Evolutionary conservation across 202 grass and related monocot genomes (phyloP), one percentile per base, ranked within the genome.

Genomic region (Schoenoplectus triqueter): DNA sequence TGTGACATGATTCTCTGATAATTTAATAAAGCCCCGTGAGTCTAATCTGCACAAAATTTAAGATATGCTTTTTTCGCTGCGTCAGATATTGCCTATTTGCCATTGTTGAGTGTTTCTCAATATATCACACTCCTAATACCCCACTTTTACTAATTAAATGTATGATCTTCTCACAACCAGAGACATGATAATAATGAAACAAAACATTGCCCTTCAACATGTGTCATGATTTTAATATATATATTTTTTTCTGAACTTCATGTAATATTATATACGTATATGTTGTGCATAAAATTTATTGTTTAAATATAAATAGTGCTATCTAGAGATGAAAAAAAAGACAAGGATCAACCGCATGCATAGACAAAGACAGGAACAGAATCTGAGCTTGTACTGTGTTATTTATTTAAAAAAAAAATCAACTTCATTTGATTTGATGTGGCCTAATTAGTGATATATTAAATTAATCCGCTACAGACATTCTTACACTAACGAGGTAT

Each of bases 1-100:
- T 61, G 55, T 78, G 75, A 78, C 75, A 78, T 78, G 54, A 78
- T 78, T 78, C 75, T 78, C 22, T 61, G 22, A 77, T 71, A 4
- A 59, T 39, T 44, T 18, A 61, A 9, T 78, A 61, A 78, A 61
- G 54, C 39, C 75, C 75, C 31, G 75, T 78, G 75, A 78, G 31
- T 78, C 75, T 42, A 61, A 60, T 61, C 73, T 78, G 75, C 75
- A 78, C 55, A 78, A 44, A 78, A 10, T 60, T 78, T 78, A 15
- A 78, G 75, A 78, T 78, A 78, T 45, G 14, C 21, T 60, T 41
- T 61, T 54, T 78, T 31, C 75, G 6, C 14, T 78, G 75, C 75
- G 6, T 78, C 75, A 61, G 75, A 78, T 65, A 85, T 73, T 85
- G 44, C 13, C 20, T 75, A 9, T 42, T 73, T 85, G 44, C 19